Evolutionary conservation across 139 green algal genomes (phyloP).

Genomic region (Coccomyxa sp.): DNA sequence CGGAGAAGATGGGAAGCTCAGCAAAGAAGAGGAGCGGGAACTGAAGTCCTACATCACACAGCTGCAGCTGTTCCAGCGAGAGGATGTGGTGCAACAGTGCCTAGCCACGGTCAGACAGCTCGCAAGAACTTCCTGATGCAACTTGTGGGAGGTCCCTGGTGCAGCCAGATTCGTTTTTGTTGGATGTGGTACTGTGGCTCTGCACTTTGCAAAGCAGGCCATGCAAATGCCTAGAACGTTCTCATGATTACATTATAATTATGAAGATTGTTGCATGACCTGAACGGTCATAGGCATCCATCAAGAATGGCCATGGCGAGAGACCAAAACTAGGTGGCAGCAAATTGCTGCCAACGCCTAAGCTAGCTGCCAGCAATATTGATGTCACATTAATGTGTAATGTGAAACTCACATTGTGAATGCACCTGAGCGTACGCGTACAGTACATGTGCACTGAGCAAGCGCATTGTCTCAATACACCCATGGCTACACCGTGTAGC

Average conservation of each 20-base stretch:
- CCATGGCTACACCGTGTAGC: neutral
- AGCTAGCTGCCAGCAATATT: no score
- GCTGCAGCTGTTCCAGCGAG: neutral
- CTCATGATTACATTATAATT: neutral
- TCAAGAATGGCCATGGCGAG: no score
- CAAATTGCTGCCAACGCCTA: no score
- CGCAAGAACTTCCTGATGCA: neutral
- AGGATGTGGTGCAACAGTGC: no score
- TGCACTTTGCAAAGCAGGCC: neutral
- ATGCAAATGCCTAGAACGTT: neutral
- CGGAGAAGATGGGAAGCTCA: slow-evolving; percentile 23
- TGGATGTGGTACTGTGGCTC: neutral
- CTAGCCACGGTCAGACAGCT: neutral
- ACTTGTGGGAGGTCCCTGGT: neutral
- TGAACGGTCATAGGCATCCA: no score
- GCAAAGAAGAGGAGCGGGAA: slow-evolving; percentile 31
- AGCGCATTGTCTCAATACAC: neutral
- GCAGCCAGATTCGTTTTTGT: neutral
- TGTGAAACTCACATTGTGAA: no score
- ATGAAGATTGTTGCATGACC: no score
- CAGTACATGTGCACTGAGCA: neutral
- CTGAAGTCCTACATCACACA: slow-evolving; percentile 38
- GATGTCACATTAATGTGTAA: no score
- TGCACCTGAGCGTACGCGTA: neutral
- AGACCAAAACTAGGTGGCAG: no score